Conservation (phyloP, 768 basidiomycete species). For the Gautieria morchelliformis region DNA sequence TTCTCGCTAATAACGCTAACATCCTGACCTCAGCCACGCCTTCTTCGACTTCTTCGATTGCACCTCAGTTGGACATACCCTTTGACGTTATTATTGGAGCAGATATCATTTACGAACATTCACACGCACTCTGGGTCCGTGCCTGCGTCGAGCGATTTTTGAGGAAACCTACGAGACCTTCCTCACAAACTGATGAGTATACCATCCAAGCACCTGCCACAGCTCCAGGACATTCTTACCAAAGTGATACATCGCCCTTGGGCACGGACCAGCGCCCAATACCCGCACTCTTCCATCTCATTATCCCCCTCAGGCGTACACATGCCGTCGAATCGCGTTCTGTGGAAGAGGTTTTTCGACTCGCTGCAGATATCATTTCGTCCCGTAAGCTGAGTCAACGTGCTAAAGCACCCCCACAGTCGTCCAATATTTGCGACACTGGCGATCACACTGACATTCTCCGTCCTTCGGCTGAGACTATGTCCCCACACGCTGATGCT, state of each 20-base stretch:
- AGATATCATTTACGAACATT: slow-evolving; percentile 44
- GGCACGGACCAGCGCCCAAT: slow-evolving; percentile 1
- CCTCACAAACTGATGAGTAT: slow-evolving; percentile 19
- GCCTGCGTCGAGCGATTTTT: slow-evolving; percentile 32
- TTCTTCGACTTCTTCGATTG: too few relatives aligned
- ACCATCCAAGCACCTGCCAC: neutral
- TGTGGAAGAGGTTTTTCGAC: slow-evolving; percentile 46
- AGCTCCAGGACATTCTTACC: neutral
- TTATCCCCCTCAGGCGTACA: slow-evolving; percentile 66
- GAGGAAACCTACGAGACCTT: slow-evolving; percentile 14
- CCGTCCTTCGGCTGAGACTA: neutral
- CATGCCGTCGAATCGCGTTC: slow-evolving; percentile 49
- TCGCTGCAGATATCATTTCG: slow-evolving; percentile 1
- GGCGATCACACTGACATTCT: neutral
- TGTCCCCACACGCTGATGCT: neutral
- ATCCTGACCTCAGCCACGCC: neutral
- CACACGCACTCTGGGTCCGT: slow-evolving; percentile 39
- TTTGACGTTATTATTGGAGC: slow-evolving; percentile 46
- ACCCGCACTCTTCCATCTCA: slow-evolving; percentile 48
- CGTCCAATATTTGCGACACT: neutral
- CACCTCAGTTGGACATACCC: slow-evolving; percentile 9
- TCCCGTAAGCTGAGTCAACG: neutral
- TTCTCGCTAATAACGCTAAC: neutral
- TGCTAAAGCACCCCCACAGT: neutral
- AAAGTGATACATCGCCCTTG: neutral